Base-by-base conservation (phyloP, 164 flowering plant species). In the Amborella trichopoda region DNA sequence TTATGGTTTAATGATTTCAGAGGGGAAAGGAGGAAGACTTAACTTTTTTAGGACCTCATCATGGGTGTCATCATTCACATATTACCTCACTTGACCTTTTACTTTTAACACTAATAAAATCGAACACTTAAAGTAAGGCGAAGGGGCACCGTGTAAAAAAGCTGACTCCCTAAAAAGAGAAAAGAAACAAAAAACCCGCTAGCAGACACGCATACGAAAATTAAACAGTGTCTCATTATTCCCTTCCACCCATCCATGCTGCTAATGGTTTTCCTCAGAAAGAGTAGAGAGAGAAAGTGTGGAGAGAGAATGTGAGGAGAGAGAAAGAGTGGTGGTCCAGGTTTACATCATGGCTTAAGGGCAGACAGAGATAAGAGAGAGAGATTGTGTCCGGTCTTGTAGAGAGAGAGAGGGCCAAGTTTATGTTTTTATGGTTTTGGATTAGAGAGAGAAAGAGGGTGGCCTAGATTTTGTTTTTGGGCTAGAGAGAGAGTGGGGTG, bases 21-120 rank as follows among this genome's bases (percentile, higher is more conserved):
- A n/a, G n/a, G n/a, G n/a, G n/a, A n/a, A n/a, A n/a, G n/a, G n/a
- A n/a, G n/a, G n/a, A n/a, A n/a, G n/a, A n/a, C 17, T 8, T 38
- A 18, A n/a, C 2, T 38, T 22, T 38, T 38, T 38, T 38, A 30
- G 9, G 11, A 38, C 41, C 11, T 38, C 41, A 38, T 38, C 41
- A 37, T 37, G 13, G 14, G 40, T 37, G 40, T 37, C 13, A 37
- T 37, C 40, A 38, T 38, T 5, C 20, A 38, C 14, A 38, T 16
- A 38, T 38, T 6, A 38, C 41, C 41, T 38, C 41, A 38, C 41
- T 33, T 33, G 14, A 38, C 41, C 41, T 38, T 38, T 38, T 10
- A 38, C 41, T 38, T 38, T 38, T 38, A 16, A 16, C 9, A 38
- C 41, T 2, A 21, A n/a, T n/a, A 38, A 22, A 11, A 38, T 16